These are phyloP conservation scores for Colletotrichum agaves DNA, from an alignment of 2,329 filamentous ascomycete genomes.

Conservation along the genomic window DNA sequence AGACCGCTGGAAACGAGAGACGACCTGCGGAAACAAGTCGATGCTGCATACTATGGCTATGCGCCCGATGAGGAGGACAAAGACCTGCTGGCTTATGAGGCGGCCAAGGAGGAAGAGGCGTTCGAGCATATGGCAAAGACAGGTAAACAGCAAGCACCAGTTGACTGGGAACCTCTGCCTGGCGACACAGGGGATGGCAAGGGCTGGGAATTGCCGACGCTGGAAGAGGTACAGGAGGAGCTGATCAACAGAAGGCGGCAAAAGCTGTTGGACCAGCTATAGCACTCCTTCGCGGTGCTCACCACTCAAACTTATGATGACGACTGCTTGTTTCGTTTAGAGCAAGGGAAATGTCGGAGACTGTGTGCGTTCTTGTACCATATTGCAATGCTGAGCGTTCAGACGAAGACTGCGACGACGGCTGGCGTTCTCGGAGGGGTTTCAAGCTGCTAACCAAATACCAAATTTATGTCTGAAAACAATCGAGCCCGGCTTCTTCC, in stretches of 20 bases:
- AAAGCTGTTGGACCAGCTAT: slow-evolving; percentile 85
- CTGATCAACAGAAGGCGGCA: slow-evolving; percentile 86
- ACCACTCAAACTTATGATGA: slow-evolving; percentile 4
- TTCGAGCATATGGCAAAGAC: slow-evolving; percentile 73
- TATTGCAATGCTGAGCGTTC: slow-evolving; percentile 26
- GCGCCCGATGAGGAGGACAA: slow-evolving; percentile 92
- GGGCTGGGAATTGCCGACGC: slow-evolving; percentile 83
- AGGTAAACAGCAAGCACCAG: slow-evolving; percentile 66
- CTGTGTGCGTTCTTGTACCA: slow-evolving; percentile 20
- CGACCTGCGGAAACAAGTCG: slow-evolving; percentile 79
- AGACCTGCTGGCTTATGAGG: slow-evolving; percentile 82
- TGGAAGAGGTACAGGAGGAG: slow-evolving; percentile 95
- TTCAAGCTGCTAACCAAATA: slow-evolving; percentile 26
- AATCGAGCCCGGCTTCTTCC: background rate
- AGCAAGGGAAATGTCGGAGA: background rate
- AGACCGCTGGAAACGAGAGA: slow-evolving; percentile 75
- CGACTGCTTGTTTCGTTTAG: background rate
- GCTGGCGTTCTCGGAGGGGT: slow-evolving; percentile 28
- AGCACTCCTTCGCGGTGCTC: slow-evolving; percentile 20
- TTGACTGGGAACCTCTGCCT: slow-evolving; percentile 85
- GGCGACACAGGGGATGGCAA: slow-evolving; percentile 87
- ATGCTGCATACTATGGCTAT: slow-evolving; percentile 96
- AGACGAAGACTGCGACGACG: slow-evolving; percentile 23
- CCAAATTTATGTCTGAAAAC: slow-evolving; percentile 18
- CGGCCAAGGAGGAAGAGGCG: slow-evolving; percentile 84